Conservation (phyloP, 1,139 yeast species). For the Lodderomyces jiufengensis region DNA sequence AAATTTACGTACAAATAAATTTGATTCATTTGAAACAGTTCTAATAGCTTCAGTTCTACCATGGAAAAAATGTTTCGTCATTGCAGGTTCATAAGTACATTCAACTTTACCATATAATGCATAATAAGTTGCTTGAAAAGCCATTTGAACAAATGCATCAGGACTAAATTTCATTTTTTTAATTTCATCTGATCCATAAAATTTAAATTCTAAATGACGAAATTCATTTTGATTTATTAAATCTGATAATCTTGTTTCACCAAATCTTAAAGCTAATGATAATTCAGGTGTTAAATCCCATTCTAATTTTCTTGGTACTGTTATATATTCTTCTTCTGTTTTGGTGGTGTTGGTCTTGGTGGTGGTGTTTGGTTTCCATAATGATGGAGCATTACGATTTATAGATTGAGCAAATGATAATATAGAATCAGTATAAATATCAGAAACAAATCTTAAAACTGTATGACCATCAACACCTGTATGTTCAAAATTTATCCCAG, state of each 20-base stretch:
- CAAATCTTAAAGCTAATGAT: slow-evolving; percentile 78
- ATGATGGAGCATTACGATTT: slow-evolving; percentile 74
- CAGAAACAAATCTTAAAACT: slow-evolving; percentile 81
- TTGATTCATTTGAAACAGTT: slow-evolving; percentile 77
- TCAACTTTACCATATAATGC: slow-evolving; percentile 91
- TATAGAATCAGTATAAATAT: slow-evolving; percentile 87
- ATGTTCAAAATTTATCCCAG: slow-evolving; percentile 91
- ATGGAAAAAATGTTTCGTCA: slow-evolving; percentile 84
- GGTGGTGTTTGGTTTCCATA: slow-evolving; percentile 56
- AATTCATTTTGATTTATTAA: slow-evolving; percentile 88
- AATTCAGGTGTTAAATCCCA: slow-evolving; percentile 81
- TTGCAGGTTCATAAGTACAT: slow-evolving; percentile 93
- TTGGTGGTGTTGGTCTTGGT: slow-evolving; percentile 6
- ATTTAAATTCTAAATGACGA: slow-evolving; percentile 70
- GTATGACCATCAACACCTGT: slow-evolving; percentile 97
- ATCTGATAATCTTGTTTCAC: slow-evolving; percentile 85
- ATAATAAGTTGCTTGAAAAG: slow-evolving; percentile 89
- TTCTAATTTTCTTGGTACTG: slow-evolving; percentile 81
- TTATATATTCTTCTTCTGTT: slow-evolving; percentile 36
- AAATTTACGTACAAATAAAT: slow-evolving; percentile 78
- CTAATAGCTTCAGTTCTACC: slow-evolving; percentile 93
- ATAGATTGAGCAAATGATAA: slow-evolving; percentile 81
- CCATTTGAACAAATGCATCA: slow-evolving; percentile 93
- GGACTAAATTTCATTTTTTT: slow-evolving; percentile 88
- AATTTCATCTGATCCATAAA: slow-evolving; percentile 73